phyloP scores from a whole-genome alignment of 805 yeast species.

The Saturnispora galanensis region DNA sequence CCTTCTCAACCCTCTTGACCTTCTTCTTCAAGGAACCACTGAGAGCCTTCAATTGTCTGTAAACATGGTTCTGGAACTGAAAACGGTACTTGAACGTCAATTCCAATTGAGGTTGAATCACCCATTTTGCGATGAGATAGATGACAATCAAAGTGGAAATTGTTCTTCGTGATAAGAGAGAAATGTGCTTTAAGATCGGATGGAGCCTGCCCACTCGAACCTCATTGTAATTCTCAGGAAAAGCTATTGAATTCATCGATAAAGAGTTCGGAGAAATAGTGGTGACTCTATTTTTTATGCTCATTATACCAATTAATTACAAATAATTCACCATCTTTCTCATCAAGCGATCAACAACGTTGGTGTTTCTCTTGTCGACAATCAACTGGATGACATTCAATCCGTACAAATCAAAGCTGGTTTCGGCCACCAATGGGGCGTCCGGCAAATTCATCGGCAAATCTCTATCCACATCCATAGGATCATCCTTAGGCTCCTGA shows the following conservation, averaged over 20 bases:
- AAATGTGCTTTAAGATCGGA: slow-evolving; percentile 22
- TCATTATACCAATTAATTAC: background rate
- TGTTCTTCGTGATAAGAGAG: slow-evolving; percentile 27
- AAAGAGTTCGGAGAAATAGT: background rate
- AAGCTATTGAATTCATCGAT: slow-evolving; percentile 16
- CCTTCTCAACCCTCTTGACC: slow-evolving; percentile 29
- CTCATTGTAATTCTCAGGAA: slow-evolving; percentile 24
- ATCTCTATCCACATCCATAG: slow-evolving; percentile 3
- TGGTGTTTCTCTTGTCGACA: slow-evolving; percentile 4
- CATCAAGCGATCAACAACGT: slow-evolving; percentile 3
- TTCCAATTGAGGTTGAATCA: slow-evolving; percentile 33
- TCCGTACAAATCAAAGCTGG: slow-evolving; percentile 13
- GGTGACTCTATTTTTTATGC: background rate
- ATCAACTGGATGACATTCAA: slow-evolving; percentile 16
- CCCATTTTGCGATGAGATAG: slow-evolving; percentile 25
- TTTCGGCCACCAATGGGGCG: background rate
- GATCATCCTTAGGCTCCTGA: slow-evolving; percentile 19
- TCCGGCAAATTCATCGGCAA: background rate
- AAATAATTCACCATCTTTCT: slow-evolving; percentile 7
- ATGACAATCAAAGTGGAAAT: slow-evolving; percentile 26
- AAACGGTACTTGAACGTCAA: slow-evolving; percentile 31
- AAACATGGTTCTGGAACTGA: slow-evolving; percentile 24
- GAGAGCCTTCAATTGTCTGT: slow-evolving; percentile 23
- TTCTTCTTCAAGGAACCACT: slow-evolving; percentile 19
- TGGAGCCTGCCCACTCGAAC: slow-evolving; percentile 7